Evolutionary conservation across 1,284 basidiomycete genomes (phyloP).

Genomic region (Rhizoctonia solani): DNA sequence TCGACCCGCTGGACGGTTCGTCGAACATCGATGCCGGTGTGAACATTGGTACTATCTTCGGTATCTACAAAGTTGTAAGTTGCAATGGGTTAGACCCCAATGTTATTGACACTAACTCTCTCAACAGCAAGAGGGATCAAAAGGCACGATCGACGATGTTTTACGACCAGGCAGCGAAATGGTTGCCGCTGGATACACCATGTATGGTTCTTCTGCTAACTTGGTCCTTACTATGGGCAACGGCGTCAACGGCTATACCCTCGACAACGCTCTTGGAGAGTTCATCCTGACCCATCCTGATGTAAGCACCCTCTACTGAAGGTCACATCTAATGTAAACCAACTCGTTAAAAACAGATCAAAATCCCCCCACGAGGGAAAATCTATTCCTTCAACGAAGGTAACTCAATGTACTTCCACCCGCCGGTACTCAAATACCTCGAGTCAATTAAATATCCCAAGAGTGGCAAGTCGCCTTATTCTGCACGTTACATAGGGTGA

Average conservation of each 20-base stretch:
- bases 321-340: background rate
- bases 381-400: conserved; percentile 99
- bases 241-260: conserved; percentile 98
- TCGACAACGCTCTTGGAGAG: conserved; percentile 94
- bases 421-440: conserved; percentile 84
- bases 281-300: conserved; percentile 99
- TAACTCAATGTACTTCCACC: conserved; percentile 93
- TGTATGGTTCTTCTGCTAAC: conserved; percentile 99
- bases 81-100: conserved; percentile 33
- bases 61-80: conserved; percentile 87
- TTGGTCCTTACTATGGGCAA: conserved; percentile 93
- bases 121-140: conserved; percentile 69
- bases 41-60: conserved; percentile 99
- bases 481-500: conserved; percentile 91
- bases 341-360: conserved; percentile 61
- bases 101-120: conserved; percentile 4
- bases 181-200: conserved; percentile 97
- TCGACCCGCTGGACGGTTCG: conserved; percentile 97
- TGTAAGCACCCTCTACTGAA: conserved; percentile 51
- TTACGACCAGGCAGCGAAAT: conserved; percentile 94
- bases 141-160: conserved; percentile 83
- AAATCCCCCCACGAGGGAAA: conserved; percentile 92
- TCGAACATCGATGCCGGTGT: conserved; percentile 99
- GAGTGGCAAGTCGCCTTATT: conserved; percentile 79
- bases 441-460: conserved; percentile 93